Evolutionary conservation across 2,329 filamentous ascomycete species (phyloP), one percentile per base, ranked within the genome.

Genomic region (Purpureocillium takamizusanense): DNA sequence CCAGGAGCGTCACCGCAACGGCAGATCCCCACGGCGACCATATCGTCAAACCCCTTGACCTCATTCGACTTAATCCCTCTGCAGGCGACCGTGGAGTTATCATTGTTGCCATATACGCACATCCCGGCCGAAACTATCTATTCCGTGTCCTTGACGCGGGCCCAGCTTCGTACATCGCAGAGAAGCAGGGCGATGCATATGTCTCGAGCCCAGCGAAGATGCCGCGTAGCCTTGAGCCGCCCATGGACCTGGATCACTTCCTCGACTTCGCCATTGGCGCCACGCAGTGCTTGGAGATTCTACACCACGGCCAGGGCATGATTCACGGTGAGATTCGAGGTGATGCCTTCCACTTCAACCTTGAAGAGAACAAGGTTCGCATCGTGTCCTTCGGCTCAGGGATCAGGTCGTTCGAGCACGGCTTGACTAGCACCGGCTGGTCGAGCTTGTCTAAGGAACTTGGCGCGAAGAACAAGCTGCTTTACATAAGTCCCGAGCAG

Each of bases 401-500:
- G 3, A 70, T 88, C 33, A 74, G 87, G 38, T 86, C 87, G 0
- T 95, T 95, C 48, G 90, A 95, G 59, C 86, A 95, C 61, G 86
- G 89, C 4, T 69, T 97, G 36, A 81, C 76, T 7, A 90, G 86
- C 51, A 82, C 84, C 15, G 88, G 88, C 27, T 97, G 90, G 90
- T 85, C 83, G 10, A 75, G 76, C 1, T 64, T 95, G 9, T 90
- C 86, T 11, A 82, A 83, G 42, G 86, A 95, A 56, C 63, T 88
- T 7, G 89, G 89, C 2, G 86, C 88, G 31, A 88, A 87, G 61
- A 82, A 89, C 54, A 95, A 94, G 60, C 69, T 97, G 15, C 78
- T 89, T 37, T 95, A 87, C 55, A 94, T 95, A 55, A 90, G 88
- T 34, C 89, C 90, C 0, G 90, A 97, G 56, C 90, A 95, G 65